Evolutionary conservation across 306 rosid genomes (phyloP).

Genomic region (Heteromeles arbutifolia): DNA sequence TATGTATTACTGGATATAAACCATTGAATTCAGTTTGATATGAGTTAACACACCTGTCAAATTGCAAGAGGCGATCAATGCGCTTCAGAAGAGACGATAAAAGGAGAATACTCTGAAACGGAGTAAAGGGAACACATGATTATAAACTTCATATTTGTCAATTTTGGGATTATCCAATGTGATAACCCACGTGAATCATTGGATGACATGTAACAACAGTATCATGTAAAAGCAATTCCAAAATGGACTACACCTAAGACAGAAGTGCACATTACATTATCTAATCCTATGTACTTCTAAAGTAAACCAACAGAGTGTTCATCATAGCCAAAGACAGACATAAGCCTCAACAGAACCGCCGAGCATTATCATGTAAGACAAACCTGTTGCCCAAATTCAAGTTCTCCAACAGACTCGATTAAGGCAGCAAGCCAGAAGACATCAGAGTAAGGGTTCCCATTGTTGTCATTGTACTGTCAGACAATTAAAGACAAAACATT

Average conservation of each 20-base stretch:
- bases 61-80: slow-evolving; percentile 83
- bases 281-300: not conserved
- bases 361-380: slow-evolving; percentile 7
- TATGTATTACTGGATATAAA: slow-evolving; percentile 21
- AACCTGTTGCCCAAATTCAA: slow-evolving; percentile 97
- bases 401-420: slow-evolving; percentile 87
- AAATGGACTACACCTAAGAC: not conserved
- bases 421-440: slow-evolving; percentile 94
- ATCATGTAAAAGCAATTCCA: not conserved
- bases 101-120: slow-evolving; percentile 69
- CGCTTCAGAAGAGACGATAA: slow-evolving; percentile 84
- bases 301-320: not conserved
- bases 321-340: not conserved
- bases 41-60: slow-evolving; percentile 64
- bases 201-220: not conserved
- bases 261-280: not conserved
- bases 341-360: not conserved
- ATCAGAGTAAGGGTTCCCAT: slow-evolving; percentile 86
- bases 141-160: not conserved
- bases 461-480: slow-evolving; percentile 89
- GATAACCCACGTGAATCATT: not conserved
- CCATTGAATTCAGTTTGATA: slow-evolving; percentile 11
- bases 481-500: slow-evolving; percentile 9
- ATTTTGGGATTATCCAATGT: not conserved
- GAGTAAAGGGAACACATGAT: slow-evolving; percentile 13